Evolutionary conservation across 495 filamentous ascomycete genomes (phyloP).

Genomic region (Aspergillus sclerotiicarbonarius): DNA sequence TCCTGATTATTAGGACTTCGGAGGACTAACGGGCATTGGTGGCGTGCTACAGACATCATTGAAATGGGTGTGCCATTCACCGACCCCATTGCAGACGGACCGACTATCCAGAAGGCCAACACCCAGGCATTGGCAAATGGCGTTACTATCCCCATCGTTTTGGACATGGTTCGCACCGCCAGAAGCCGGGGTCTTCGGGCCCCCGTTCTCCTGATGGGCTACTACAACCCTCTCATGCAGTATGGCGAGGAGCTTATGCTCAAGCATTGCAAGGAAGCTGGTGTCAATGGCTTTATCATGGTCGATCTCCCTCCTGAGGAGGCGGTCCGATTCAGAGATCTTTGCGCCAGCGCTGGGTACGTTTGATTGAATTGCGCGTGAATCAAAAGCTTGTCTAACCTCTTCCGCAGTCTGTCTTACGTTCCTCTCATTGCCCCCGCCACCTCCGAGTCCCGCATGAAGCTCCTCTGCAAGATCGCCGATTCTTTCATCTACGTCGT

Average conservation of each 20-base stretch:
- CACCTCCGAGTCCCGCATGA: constrained; percentile 90
- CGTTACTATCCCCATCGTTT: constrained; percentile 71
- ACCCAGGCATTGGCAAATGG: constrained; percentile 86
- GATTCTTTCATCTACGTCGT: constrained; percentile 99
- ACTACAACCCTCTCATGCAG: constrained; percentile 92
- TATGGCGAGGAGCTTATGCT: constrained; percentile 92
- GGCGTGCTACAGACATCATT: constrained; percentile 36
- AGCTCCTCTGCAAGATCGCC: constrained; percentile 91
- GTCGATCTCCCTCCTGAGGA: constrained; percentile 94
- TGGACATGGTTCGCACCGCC: constrained; percentile 77
- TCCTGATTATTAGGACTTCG: too few species aligned
- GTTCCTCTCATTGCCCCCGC: constrained; percentile 93
- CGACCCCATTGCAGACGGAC: constrained; percentile 94
- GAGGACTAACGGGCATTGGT: neutral
- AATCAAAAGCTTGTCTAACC: constrained; percentile 2
- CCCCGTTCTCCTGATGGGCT: constrained; percentile 94
- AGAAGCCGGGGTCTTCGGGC: constrained; percentile 70
- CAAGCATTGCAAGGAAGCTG: constrained; percentile 77
- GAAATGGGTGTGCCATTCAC: constrained; percentile 83
- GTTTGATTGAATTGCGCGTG: constrained; percentile 17
- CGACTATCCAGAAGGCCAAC: constrained; percentile 90
- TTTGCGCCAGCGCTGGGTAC: constrained; percentile 73
- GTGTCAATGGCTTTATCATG: constrained; percentile 96
- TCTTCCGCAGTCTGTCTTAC: constrained; percentile 69
- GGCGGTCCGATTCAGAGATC: constrained; percentile 83